Base-by-base conservation (phyloP, 192 early-diverging fungal species). In the Obelidium mucronatum region DNA sequence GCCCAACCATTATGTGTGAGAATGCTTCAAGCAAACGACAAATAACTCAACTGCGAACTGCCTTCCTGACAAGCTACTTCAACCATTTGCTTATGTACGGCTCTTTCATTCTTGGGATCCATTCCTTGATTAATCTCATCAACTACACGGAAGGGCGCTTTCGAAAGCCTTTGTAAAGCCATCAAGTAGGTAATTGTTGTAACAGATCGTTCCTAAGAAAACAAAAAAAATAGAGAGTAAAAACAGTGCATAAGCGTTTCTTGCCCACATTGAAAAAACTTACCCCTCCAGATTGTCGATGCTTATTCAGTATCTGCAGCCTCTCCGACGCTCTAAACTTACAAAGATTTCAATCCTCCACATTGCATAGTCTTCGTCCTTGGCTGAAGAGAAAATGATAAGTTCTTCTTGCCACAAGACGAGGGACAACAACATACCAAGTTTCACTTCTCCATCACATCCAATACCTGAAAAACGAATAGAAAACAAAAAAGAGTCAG, bases 51-150 rank as follows among this genome's bases (percentile, higher is more conserved):
- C 87, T 95, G 94, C 8, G 93, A 86, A 1, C 90, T 91, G 30
- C 86, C 88, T 0, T 68, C 73, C 54, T 81, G 76, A 76, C 93
- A 96, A 0, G 95, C 95, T 11, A 88, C 91, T 26, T 92, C 77
- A 36, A 99, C 95, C 52, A 99, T 89, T 73, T 95, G 93, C 22
- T 86, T 76, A 84, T 99, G 98, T n/a, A 98, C 92, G 82, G 97
- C 83, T 28, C 98, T 88, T 79, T 99, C 98, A 80, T 98, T 99
- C 39, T 92, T 87, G 36, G 94, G 93, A 81, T 99, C 98, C 98
- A 99, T 98, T 59, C 98, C 98, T 79, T 99, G 98, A 79, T 99
- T 99, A 71, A 99, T 99, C 82, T 99, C 98, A 85, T 99, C 98
- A 15, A 99, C 98, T 0, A 98, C 94, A 61, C 98, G 92, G 91